Evolutionary conservation across 306 rosid species (phyloP).

Genomic region (Cucurbita argyrosperma): DNA sequence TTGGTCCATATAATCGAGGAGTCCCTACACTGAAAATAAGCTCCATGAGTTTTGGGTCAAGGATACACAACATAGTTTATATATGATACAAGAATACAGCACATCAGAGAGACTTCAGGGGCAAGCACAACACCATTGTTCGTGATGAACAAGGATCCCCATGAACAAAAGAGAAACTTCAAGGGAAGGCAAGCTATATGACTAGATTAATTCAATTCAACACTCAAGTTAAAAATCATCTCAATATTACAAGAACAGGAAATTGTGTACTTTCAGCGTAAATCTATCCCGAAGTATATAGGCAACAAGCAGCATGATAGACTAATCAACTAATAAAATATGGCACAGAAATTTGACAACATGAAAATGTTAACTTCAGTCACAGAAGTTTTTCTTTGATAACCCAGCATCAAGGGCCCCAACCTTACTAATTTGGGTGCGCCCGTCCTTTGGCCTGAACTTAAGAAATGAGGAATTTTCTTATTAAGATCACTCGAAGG

Average conservation of each 20-base stretch:
- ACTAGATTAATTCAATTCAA: not conserved
- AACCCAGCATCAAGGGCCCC: not conserved
- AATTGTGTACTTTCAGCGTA: not conserved
- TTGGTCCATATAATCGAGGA: conserved; percentile 38
- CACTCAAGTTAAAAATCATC: not conserved
- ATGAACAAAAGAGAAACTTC: not conserved
- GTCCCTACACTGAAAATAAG: conserved; percentile 76
- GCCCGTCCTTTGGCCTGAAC: not conserved
- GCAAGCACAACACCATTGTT: not conserved
- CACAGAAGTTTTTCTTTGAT: not conserved
- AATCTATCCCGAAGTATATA: not conserved
- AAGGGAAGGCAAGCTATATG: not conserved
- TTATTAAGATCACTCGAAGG: not conserved
- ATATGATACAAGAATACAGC: not conserved
- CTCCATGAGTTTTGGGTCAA: conserved; percentile 10
- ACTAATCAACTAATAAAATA: not conserved
- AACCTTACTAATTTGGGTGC: not conserved
- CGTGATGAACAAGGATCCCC: not conserved
- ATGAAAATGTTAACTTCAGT: not conserved
- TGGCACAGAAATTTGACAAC: not conserved
- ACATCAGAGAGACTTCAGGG: not conserved
- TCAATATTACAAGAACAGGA: not conserved
- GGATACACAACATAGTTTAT: not conserved
- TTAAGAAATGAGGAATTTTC: not conserved
- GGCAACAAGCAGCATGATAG: not conserved